Base-by-base conservation (phyloP, 169 alveolate species). In the Cryptosporidium sp. region DNA sequence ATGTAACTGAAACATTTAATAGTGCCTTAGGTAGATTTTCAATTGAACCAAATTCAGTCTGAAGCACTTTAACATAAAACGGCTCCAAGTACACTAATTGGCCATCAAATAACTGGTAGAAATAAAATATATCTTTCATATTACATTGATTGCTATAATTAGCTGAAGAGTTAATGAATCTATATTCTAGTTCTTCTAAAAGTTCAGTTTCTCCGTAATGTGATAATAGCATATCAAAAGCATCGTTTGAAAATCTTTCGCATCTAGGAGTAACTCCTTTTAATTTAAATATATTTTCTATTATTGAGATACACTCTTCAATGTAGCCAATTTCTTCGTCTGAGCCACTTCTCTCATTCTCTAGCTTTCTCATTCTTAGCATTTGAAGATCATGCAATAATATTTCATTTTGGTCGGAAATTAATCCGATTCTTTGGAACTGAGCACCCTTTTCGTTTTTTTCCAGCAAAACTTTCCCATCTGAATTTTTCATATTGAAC, bases 41-140 rank as follows among this genome's bases (percentile, higher is more conserved):
- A 44, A 80, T 80, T n/a, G 56, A 52, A 10, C 89, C 89, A 60
- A 62, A 80, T 51, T 80, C 89, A 21, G 35, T 60, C 4, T 44
- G 68, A 4, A 80, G 42, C 21, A 80, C 44, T 60, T 65, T 60
- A 23, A 80, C 29, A 62, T 65, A 80, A 23, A 80, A 80, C 39
- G 89, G 89, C 8, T 80, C 89, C 23, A 80, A 39, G 18, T 62
- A 80, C 21, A 60, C 35, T 21, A 80, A 60, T 80, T 80, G 89
- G 35, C 89, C 89, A 80, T 80, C 89, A 60, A 42, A 62, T 8
- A 31, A 26, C 42, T 80, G 89, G 42, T 80, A 80, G 62, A 80
- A 80, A 80, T 80, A 80, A 62, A 62, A 80, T 12, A 62, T 42
- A 52, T 71, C 31, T 23, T 71, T 44, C 31, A 51, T 29, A 14